These are phyloP conservation scores for Stygiomarasmius scandens DNA, from an alignment of 1,284 basidiomycete species.

Conservation along the genomic window DNA sequence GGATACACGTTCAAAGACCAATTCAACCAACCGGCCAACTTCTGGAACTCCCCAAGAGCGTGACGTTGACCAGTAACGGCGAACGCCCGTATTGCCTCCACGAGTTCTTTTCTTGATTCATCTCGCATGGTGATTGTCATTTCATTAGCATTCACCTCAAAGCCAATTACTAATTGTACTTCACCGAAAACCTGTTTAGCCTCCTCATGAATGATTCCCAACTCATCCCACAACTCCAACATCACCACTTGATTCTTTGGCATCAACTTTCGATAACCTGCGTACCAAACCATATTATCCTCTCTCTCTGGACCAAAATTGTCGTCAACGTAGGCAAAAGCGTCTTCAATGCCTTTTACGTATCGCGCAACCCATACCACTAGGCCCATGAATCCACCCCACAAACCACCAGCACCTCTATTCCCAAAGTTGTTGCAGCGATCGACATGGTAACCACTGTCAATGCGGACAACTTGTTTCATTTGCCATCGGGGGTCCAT, in stretches of 20 bases:
- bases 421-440: background rate
- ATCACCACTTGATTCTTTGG: slow-evolving; percentile 35
- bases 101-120: slow-evolving; percentile 16
- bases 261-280: slow-evolving; percentile 27
- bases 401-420: no score
- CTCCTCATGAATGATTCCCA: slow-evolving; percentile 40
- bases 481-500: slow-evolving; percentile 2
- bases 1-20: slow-evolving; percentile 37
- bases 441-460: background rate
- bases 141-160: slow-evolving; percentile 31
- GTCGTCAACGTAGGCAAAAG: slow-evolving; percentile 41
- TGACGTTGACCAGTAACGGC: slow-evolving; percentile 1
- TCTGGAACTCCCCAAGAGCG: slow-evolving; percentile 31
- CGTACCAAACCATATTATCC: slow-evolving; percentile 25
- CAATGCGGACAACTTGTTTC: slow-evolving; percentile 1
- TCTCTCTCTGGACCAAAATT: slow-evolving; percentile 29
- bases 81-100: slow-evolving; percentile 19
- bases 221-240: slow-evolving; percentile 40
- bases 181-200: slow-evolving; percentile 39
- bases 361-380: no score
- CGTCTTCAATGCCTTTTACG: slow-evolving; percentile 1
- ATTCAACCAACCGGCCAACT: slow-evolving; percentile 30
- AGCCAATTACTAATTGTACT: slow-evolving; percentile 37
- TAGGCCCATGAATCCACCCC: no score
- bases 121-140: slow-evolving; percentile 32